A percentile compares a stretch with the other conserved stretches of the same genome.
Evolutionary conservation across 306 rosid species (phyloP).

Genomic region (Inga leiocalycina): DNA sequence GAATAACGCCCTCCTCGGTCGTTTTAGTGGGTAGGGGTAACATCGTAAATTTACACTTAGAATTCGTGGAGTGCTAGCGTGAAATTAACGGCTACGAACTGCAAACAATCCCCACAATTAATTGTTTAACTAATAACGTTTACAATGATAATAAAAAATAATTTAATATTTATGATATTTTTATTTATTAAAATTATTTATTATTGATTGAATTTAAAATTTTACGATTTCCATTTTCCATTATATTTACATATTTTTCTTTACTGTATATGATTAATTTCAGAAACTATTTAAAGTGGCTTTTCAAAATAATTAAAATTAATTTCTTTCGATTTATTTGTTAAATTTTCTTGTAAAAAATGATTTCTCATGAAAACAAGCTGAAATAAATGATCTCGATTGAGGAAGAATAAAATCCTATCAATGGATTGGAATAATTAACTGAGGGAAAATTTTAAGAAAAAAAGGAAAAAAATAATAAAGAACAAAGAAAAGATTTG

Average conservation of each 20-base stretch:
- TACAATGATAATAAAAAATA: background rate
- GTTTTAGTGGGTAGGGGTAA: slow-evolving; percentile 29
- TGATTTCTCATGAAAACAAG: background rate
- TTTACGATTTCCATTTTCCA: background rate
- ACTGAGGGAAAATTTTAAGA: background rate
- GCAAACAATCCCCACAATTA: background rate
- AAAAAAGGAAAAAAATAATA: background rate
- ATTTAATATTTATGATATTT: background rate
- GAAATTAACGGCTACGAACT: slow-evolving; percentile 12
- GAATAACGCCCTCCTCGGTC: slow-evolving; percentile 4
- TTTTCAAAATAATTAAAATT: background rate
- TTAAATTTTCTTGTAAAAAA: no score
- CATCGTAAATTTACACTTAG: background rate
- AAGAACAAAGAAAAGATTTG: background rate
- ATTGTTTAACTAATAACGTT: background rate
- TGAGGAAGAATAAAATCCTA: background rate
- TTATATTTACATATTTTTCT: background rate
- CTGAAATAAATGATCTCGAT: background rate
- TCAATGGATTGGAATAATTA: background rate
- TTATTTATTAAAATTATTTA: background rate
- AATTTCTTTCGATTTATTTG: no score
- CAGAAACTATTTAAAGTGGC: background rate
- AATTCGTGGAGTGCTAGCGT: background rate
- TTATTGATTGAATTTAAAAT: background rate
- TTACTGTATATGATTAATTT: background rate